Conservation (phyloP, 2,329 filamentous ascomycete genomes). For the Alternaria burnsii region DNA sequence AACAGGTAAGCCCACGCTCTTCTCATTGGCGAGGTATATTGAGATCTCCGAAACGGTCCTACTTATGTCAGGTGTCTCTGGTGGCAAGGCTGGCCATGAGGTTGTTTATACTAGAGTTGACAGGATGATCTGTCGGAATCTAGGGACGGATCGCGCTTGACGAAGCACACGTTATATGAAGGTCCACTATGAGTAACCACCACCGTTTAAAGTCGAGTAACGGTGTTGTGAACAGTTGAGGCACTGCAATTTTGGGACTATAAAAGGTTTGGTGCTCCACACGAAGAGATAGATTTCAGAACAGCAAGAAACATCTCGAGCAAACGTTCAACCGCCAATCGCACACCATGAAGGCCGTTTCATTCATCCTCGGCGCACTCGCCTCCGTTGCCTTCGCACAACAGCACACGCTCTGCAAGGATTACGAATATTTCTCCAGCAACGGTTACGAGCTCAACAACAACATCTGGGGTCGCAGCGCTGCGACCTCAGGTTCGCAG, state of each 20-base stretch:
- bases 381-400: conserved; percentile 9
- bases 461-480: conserved; percentile 34
- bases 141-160: conserved; percentile 16
- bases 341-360: conserved; percentile 15
- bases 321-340: neutral
- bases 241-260: neutral
- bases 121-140: conserved; percentile 11
- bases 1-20: neutral
- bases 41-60: conserved; percentile 1
- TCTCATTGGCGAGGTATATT: conserved; percentile 13
- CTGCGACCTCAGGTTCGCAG: conserved; percentile 24
- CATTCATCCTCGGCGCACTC: conserved; percentile 13
- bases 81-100: neutral
- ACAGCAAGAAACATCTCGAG: neutral
- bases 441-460: conserved; percentile 37
- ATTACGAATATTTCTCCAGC: conserved; percentile 30
- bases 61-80: conserved; percentile 8
- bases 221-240: neutral
- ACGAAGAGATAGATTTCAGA: neutral
- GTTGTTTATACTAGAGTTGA: neutral
- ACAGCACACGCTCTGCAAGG: conserved; percentile 25
- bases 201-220: conserved; percentile 14
- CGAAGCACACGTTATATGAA: conserved; percentile 10
- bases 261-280: conserved; percentile 6
- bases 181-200: conserved; percentile 7